These are phyloP conservation scores for Kazachstania sp. DNA, from an alignment of 1,139 yeast genomes.

Conservation along the genomic window DNA sequence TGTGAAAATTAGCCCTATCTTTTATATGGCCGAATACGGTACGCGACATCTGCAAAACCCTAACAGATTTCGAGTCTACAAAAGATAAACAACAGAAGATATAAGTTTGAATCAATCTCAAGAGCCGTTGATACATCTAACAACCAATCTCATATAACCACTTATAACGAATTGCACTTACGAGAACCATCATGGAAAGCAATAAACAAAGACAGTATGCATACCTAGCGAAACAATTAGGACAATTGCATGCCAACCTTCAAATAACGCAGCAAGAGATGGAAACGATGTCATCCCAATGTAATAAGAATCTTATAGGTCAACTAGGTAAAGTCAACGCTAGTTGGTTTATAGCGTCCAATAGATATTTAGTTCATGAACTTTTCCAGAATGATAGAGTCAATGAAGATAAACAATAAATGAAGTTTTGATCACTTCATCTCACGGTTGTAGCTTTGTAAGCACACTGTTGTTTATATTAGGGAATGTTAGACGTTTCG, in stretches of 20 bases:
- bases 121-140: too few species aligned
- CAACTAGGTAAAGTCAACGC: constrained; percentile 29
- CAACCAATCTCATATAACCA: too few species aligned
- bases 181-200: constrained; percentile 12
- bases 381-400: constrained; percentile 2
- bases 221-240: constrained; percentile 25
- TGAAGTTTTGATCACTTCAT: not conserved
- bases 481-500: too few species aligned
- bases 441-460: too few species aligned
- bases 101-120: too few species aligned
- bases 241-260: constrained; percentile 22
- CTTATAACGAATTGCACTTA: too few species aligned
- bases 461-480: too few species aligned
- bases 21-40: too few species aligned
- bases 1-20: too few species aligned
- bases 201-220: constrained; percentile 28
- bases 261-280: constrained; percentile 22
- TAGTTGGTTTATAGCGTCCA: constrained; percentile 29
- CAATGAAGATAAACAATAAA: not conserved
- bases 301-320: constrained; percentile 26
- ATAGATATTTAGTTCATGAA: constrained; percentile 17
- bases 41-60: too few species aligned
- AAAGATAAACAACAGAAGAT: too few species aligned
- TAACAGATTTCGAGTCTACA: too few species aligned
- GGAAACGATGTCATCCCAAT: constrained; percentile 25